Conservation (phyloP, 129 eudicot genomes). For the Saposhnikovia divaricata region DNA sequence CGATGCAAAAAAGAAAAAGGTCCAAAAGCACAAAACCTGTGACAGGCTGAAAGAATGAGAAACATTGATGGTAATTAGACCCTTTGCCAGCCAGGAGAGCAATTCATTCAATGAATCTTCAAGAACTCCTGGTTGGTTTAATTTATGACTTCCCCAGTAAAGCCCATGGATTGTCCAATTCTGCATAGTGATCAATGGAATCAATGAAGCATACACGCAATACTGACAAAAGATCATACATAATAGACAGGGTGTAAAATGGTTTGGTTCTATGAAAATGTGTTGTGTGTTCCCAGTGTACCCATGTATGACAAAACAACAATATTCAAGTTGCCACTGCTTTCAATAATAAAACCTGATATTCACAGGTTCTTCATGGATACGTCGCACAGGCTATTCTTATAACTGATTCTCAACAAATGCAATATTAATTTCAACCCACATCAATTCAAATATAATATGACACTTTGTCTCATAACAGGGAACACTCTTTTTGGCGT, state of each 20-base stretch:
- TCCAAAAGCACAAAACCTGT: conserved; percentile 37
- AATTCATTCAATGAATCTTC: conserved; percentile 79
- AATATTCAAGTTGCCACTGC: not conserved
- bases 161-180: conserved; percentile 98
- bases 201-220: not conserved
- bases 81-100: conserved; percentile 73
- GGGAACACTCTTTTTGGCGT: not conserved
- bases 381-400: not conserved
- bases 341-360: not conserved
- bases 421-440: not conserved
- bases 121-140: conserved; percentile 49
- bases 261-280: not conserved
- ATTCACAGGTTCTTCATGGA: not conserved
- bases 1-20: not conserved
- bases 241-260: not conserved
- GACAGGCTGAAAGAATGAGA: conserved; percentile 64
- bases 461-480: not conserved
- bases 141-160: conserved; percentile 87
- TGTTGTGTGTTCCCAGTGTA: not conserved
- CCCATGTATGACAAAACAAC: not conserved
- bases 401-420: not conserved
- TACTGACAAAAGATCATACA: not conserved
- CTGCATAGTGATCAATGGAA: conserved; percentile 24
- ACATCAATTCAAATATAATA: not conserved
- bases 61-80: conserved; percentile 57